Conservation (phyloP, 2,329 filamentous ascomycete genomes). For the Penicillium paneum region DNA sequence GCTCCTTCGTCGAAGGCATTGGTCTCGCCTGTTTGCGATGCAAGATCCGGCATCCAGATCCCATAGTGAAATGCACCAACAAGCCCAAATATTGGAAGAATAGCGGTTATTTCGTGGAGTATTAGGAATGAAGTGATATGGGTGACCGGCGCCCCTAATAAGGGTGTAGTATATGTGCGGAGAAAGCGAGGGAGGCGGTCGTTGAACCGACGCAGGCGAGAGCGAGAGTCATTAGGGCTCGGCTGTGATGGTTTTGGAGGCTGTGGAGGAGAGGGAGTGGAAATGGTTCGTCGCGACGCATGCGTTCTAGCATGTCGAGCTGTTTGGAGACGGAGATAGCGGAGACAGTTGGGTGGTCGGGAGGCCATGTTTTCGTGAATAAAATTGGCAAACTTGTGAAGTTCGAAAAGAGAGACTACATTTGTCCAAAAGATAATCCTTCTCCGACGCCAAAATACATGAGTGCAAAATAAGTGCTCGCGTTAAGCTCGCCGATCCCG, state of each 20-base stretch:
- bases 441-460: not conserved
- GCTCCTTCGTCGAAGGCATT: slow-evolving; percentile 57
- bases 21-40: slow-evolving; percentile 20
- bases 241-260: slow-evolving; percentile 15
- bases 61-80: slow-evolving; percentile 77
- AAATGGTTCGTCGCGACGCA: slow-evolving; percentile 19
- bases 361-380: slow-evolving; percentile 7
- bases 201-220: slow-evolving; percentile 37
- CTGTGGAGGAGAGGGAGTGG: slow-evolving; percentile 20
- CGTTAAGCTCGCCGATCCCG: slow-evolving; percentile 1
- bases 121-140: slow-evolving; percentile 84
- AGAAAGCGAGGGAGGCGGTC: slow-evolving; percentile 63
- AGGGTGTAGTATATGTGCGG: slow-evolving; percentile 64
- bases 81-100: slow-evolving; percentile 73
- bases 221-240: slow-evolving; percentile 25
- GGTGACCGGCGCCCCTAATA: slow-evolving; percentile 73
- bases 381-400: not conserved
- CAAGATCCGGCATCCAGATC: slow-evolving; percentile 63
- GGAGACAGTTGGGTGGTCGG: slow-evolving; percentile 10
- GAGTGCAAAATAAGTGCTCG: not conserved
- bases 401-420: too few relatives aligned
- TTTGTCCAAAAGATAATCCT: not conserved
- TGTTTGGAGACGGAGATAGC: slow-evolving; percentile 17
- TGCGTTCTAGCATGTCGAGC: slow-evolving; percentile 2
- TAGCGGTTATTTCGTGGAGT: slow-evolving; percentile 86